Evolutionary conservation across 2,329 filamentous ascomycete genomes (phyloP).

Genomic region (Arthrobotrys sinensis): DNA sequence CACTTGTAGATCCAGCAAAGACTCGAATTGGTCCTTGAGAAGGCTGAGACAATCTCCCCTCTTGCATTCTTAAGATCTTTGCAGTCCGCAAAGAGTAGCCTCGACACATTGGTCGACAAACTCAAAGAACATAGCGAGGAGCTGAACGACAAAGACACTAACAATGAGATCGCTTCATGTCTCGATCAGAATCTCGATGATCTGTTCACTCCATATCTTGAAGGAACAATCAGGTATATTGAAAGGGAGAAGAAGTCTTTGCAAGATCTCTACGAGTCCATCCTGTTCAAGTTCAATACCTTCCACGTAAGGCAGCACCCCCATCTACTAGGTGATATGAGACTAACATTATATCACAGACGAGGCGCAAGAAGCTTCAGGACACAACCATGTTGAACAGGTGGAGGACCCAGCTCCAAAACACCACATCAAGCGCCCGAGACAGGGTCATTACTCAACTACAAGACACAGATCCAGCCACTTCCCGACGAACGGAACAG

Average conservation of each 20-base stretch:
- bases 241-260: constrained; percentile 79
- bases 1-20: constrained; percentile 81
- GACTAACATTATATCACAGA: constrained; percentile 58
- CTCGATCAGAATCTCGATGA: constrained; percentile 83
- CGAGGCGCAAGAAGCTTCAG: constrained; percentile 80
- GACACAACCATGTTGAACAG: constrained; percentile 64
- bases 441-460: constrained; percentile 62
- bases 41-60: constrained; percentile 91
- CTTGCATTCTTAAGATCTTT: constrained; percentile 91
- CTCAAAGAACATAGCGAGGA: constrained; percentile 84
- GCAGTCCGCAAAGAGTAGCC: constrained; percentile 91
- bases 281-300: constrained; percentile 97
- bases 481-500: constrained; percentile 86
- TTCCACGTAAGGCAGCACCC: constrained; percentile 75
- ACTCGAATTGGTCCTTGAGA: constrained; percentile 94
- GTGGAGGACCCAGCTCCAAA: constrained; percentile 62
- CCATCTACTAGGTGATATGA: background rate
- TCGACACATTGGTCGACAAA: constrained; percentile 89
- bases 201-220: constrained; percentile 79
- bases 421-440: constrained; percentile 60
- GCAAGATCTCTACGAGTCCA: constrained; percentile 87
- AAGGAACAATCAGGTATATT: constrained; percentile 77
- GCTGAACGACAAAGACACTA: constrained; percentile 86
- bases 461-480: constrained; percentile 57
- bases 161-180: constrained; percentile 67